These are phyloP conservation scores for Pseudoturritis turrita DNA, from an alignment of 345 rosid genomes.

Conservation along the genomic window DNA sequence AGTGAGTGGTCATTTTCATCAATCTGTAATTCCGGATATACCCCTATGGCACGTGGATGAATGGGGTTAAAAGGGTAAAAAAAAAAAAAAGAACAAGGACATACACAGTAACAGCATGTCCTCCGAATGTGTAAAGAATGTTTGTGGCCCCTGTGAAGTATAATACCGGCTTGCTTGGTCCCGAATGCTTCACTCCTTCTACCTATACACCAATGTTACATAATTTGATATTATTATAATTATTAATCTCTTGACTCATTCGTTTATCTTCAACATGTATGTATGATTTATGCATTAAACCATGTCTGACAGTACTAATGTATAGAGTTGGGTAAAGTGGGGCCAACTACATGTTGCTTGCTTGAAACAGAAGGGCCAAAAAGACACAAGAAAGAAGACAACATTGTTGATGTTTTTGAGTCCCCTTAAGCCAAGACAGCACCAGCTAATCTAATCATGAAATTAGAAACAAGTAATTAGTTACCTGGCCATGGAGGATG, in stretches of 20 bases:
- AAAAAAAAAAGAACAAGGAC: conserved; percentile 10
- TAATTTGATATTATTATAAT: background rate
- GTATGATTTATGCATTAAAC: background rate
- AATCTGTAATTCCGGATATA: background rate
- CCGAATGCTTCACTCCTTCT: conserved; percentile 89
- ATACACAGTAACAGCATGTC: conserved; percentile 99
- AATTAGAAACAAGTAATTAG: background rate
- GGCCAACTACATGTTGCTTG: conserved; percentile 28
- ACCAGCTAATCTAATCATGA: conserved; percentile 14
- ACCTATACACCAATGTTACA: conserved; percentile 35
- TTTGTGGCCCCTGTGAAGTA: conserved; percentile 99
- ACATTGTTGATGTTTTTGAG: conserved; percentile 28
- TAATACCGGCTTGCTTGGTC: conserved; percentile 80
- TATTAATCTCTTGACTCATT: background rate
- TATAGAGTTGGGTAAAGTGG: conserved; percentile 14
- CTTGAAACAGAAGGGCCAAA: conserved; percentile 18
- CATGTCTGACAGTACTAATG: conserved; percentile 25
- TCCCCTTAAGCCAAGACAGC: conserved; percentile 8
- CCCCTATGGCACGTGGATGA: background rate
- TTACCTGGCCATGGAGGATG: conserved; percentile 92
- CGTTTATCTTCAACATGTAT: conserved; percentile 4
- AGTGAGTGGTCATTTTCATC: conserved; percentile 18
- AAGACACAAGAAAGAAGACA: conserved; percentile 29
- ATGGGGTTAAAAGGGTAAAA: conserved; percentile 27
- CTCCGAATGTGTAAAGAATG: conserved; percentile 99